Conservation (phyloP, 2,329 filamentous ascomycete species). For the Penicillium janthinellum region DNA sequence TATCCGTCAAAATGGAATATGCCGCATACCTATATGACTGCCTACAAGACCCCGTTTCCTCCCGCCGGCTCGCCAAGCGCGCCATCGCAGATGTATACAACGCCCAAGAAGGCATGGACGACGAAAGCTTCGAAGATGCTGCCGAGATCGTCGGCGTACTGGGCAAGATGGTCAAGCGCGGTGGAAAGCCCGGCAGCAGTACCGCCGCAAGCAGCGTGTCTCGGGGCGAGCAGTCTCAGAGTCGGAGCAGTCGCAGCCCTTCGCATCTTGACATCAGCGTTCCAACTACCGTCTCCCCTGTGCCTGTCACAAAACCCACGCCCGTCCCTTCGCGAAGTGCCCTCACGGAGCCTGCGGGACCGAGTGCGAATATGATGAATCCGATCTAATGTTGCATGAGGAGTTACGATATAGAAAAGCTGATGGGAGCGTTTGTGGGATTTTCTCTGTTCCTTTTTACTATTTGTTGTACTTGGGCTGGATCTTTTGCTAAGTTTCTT, state of each 20-base stretch:
- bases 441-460: background rate
- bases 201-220: slow-evolving; percentile 33
- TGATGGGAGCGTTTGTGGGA: slow-evolving; percentile 4
- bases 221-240: slow-evolving; percentile 33
- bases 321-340: slow-evolving; percentile 8
- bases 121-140: slow-evolving; percentile 92
- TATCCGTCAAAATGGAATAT: slow-evolving; percentile 91
- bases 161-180: slow-evolving; percentile 84
- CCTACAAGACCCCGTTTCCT: slow-evolving; percentile 75
- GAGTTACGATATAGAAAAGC: slow-evolving; percentile 21
- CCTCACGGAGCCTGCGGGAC: slow-evolving; percentile 26
- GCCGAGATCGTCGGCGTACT: slow-evolving; percentile 84
- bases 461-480: background rate
- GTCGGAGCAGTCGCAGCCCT: slow-evolving; percentile 34
- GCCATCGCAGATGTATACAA: slow-evolving; percentile 91
- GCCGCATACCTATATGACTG: slow-evolving; percentile 93
- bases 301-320: slow-evolving; percentile 22
- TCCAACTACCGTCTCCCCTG: slow-evolving; percentile 25
- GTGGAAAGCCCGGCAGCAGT: slow-evolving; percentile 46
- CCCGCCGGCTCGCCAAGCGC: slow-evolving; percentile 73
- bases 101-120: slow-evolving; percentile 87
- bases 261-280: slow-evolving; percentile 26
- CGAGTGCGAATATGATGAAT: slow-evolving; percentile 38
- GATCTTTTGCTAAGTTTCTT: background rate
- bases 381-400: slow-evolving; percentile 33